These are phyloP conservation scores for Trichosanthes cucumerina DNA, from an alignment of 306 rosid genomes.

Conservation along the genomic window DNA sequence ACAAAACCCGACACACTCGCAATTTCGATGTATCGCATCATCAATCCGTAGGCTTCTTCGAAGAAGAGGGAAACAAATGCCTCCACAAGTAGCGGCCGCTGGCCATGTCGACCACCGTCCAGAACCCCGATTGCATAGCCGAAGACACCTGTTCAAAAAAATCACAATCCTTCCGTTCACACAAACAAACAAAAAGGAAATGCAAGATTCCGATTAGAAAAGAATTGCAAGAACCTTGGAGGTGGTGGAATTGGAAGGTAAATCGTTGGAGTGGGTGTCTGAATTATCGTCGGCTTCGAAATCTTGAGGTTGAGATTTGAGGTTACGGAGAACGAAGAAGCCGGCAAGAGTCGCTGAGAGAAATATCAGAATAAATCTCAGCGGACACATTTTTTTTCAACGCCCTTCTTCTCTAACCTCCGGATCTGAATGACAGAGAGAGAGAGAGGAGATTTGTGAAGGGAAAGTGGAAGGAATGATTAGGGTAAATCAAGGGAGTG, in stretches of 20 bases:
- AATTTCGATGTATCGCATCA: background rate
- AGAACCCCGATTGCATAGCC: constrained; percentile 59
- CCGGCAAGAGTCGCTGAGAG: constrained; percentile 97
- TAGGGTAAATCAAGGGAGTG: background rate
- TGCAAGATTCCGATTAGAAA: background rate
- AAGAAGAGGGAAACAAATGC: constrained; percentile 41
- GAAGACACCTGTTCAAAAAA: constrained; percentile 37
- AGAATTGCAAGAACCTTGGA: constrained; percentile 24
- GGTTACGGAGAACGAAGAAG: constrained; percentile 67
- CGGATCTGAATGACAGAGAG: background rate
- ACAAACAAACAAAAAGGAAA: constrained; percentile 9
- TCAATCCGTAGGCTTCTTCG: constrained; percentile 43
- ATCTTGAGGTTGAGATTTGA: constrained; percentile 38
- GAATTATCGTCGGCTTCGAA: background rate
- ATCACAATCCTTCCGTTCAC: background rate
- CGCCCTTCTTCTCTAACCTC: background rate
- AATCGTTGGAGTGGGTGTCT: background rate
- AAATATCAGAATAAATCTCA: constrained; percentile 65
- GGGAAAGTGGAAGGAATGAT: background rate
- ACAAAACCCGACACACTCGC: background rate
- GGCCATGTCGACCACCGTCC: constrained; percentile 89
- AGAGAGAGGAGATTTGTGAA: background rate
- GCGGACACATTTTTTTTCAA: constrained; percentile 59
- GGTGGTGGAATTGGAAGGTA: background rate
- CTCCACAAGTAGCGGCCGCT: constrained; percentile 94